Evolutionary conservation across 306 rosid genomes (phyloP), one percentile per base, ranked within the genome.

Genomic region (Purshia tridentata): DNA sequence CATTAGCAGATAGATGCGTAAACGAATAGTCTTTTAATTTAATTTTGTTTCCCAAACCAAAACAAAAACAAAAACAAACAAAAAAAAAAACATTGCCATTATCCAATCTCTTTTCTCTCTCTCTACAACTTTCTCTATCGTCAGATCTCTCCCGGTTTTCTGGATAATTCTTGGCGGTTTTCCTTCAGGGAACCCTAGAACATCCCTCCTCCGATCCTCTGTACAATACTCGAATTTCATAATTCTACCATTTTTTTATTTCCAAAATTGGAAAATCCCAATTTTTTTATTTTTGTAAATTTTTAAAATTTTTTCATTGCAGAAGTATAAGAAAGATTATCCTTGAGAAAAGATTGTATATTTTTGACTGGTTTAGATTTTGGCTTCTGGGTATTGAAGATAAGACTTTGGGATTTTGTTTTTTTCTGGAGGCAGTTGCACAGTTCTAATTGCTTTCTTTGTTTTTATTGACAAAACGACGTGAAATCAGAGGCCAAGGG

Each of bases 51-150:
- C 19, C 62, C 6, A 13, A 63, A 56, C 8, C 40, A 1, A 50
- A 40, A 48, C 15, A 71, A 4, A 44, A 18, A 46, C 40, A 48
- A 45, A 54, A 40, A 2, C 3, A 6, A 23, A 51, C 29, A 63
- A 12, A 61, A 42, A 42, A 65, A 22, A 22, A 48, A 46, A 7
- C 73, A 65, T 70, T 66, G 74, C 74, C 76, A 59, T 91, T 84
- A 88, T 87, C 86, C 85, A 44, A 56, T 55, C 54, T 11, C 75
- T 20, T 68, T n/a, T n/a, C n/a, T 69, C 23, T 65, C 65, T 80
- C 82, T 83, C 83, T 55, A 80, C 52, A 14, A 18, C 56, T 74
- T 19, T 83, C 82, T 84, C 89, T 77, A 86, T 82, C 93, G 44
- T 76, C 87, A 5, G 83, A 86, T 84, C 86, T 62, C 79, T 56